phyloP scores from a whole-genome alignment of 2,329 filamentous ascomycete species.

The Cylindrodendrum hubeiense region DNA sequence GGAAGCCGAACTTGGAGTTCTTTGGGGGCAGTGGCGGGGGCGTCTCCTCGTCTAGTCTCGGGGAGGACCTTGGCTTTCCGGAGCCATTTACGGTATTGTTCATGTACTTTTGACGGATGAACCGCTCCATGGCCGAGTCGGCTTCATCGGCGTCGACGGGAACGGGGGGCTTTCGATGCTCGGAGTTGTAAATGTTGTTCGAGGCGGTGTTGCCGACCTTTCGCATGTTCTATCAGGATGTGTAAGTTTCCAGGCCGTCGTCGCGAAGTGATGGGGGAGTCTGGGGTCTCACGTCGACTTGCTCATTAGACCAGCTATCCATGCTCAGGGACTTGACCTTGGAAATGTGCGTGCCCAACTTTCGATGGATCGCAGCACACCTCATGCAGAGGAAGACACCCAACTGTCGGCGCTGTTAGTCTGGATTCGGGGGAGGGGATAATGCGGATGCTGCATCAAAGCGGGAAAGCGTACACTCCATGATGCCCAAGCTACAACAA shows the following conservation, averaged over 20 bases:
- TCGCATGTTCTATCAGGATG: slow-evolving; percentile 84
- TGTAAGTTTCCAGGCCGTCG: slow-evolving; percentile 32
- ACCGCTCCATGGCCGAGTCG: slow-evolving; percentile 94
- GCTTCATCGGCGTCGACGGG: slow-evolving; percentile 93
- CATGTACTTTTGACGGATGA: slow-evolving; percentile 95
- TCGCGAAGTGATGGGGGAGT: background rate
- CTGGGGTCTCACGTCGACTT: slow-evolving; percentile 83
- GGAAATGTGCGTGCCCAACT: slow-evolving; percentile 96
- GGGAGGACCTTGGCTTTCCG: slow-evolving; percentile 49
- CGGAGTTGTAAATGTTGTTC: slow-evolving; percentile 91
- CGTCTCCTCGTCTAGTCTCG: slow-evolving; percentile 65
- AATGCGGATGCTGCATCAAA: background rate
- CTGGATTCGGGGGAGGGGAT: slow-evolving; percentile 22
- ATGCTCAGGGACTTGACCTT: slow-evolving; percentile 99
- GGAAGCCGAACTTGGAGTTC: slow-evolving; percentile 71
- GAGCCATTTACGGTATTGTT: slow-evolving; percentile 59
- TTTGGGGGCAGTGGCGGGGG: slow-evolving; percentile 73
- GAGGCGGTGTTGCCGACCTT: slow-evolving; percentile 87
- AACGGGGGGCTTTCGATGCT: slow-evolving; percentile 84
- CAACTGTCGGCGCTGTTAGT: slow-evolving; percentile 66
- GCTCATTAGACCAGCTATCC: slow-evolving; percentile 96
- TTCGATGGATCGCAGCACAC: slow-evolving; percentile 94
- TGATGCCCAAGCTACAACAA: slow-evolving; percentile 85
- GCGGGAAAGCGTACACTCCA: slow-evolving; percentile 80
- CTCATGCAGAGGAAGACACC: slow-evolving; percentile 98